Base-by-base conservation (phyloP, 208 protist species). In the Endotrypanum monterogeii region DNA sequence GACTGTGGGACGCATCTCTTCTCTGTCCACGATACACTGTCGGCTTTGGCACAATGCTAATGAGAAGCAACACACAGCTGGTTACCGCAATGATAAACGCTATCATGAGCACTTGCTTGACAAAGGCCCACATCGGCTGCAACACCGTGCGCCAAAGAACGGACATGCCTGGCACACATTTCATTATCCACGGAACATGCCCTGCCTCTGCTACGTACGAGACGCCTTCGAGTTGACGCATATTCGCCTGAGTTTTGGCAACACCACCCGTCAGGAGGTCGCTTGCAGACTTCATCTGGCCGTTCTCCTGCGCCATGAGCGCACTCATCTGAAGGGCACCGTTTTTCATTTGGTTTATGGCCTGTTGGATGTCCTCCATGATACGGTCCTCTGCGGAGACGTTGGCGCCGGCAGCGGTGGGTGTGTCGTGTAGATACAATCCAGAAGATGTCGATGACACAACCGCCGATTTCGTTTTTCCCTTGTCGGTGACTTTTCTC, bases 331-430 rank as follows among this genome's bases (percentile, higher is more conserved):
- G 82, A 48, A 88, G 61, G 2, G 82, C 87, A 12, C 86, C 85
- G 51, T 86, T 67, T 66, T 89, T 89, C 85, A 94, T 89, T 37
- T 85, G 83, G 58, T 71, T 58, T 39, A 94, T 85, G 3, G 81
- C 80, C 0, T 62, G 51, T 50, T 79, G 73, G 28, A 94, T 91
- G 65, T 94, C 89, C 8, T 67, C 65, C 65, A 92, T 80, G 14
- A 90, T 76, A 30, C 68, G 67, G 28, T 88, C 83, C 30, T 94
- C 81, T 1, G 67, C 79, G 20, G 68, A 66, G 30, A 65, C 30
- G 35, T 65, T 8, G 25, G 46, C 14, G 6, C 52, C 30, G 20
- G 32, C 30, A 51, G 71, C 37, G 39, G 62, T 0, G 1, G 58
- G 28, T 35, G 76, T 44, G 54, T n/a, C 32, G 16, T 44, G 3